Base-by-base conservation (phyloP, 352 stramenopile species). In the Globisporangium rhizosaccharum region DNA sequence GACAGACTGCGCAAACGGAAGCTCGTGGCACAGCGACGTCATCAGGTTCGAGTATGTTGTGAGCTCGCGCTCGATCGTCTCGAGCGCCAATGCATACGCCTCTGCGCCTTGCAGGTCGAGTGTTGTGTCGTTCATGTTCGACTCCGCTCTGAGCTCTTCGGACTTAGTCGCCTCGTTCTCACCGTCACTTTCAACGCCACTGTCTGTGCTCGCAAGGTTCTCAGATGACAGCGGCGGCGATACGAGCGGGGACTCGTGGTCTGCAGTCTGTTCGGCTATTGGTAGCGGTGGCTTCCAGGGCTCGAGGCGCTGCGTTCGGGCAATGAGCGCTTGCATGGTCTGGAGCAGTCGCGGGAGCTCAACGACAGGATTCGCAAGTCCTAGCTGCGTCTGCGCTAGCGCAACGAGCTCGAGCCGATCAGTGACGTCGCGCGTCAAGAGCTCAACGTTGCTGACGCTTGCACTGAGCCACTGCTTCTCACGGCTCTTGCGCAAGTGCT, bases 281-380 rank as follows among this genome's bases (percentile, higher is more conserved):
- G 30, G 8, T 36, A 36, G 30, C 3, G 30, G 44, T 20, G 49
- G 23, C 39, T 30, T 65, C 64, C 51, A 64, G 25, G 53, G 41
- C 46, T 51, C 26, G n/a, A 59, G 37, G 36, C 57, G 68, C 63
- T 37, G 75, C 39, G 57, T 57, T 45, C 25, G 69, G 50, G 6
- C 68, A 53, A 12, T 52, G 53, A 30, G 55, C 28, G 42, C 7
- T 14, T 55, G 47, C 14, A 61, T 23, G 2, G 36, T 5, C 20
- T 61, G 23, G 0, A 84, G 45, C 10, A 86, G 54, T 30, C 57
- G 28, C 1, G 66, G 73, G 6, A 89, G 53, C 23, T 82, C 77
- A 3, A 66, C 41, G 1, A 63, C 26, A 17, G 65, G 61, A 7
- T 77, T 64, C 9, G 69, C 23, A 11, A 87, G 41, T 15, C 61